Conservation (phyloP, 2,329 filamentous ascomycete genomes). For the Penicillium nordicum region DNA sequence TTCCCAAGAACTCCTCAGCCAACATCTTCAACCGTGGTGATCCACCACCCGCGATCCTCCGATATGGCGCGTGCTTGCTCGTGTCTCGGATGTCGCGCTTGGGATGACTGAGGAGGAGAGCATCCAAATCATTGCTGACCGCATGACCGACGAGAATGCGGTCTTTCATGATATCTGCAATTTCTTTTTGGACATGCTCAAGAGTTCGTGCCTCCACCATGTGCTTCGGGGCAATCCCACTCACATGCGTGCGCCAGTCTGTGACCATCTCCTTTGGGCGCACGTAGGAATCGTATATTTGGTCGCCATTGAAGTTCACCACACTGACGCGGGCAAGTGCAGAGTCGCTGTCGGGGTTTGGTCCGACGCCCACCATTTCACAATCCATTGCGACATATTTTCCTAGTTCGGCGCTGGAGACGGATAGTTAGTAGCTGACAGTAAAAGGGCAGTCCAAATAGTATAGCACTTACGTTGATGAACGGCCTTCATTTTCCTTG, state of each 20-base stretch:
- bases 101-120: constrained; percentile 74
- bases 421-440: constrained; percentile 27
- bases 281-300: constrained; percentile 93
- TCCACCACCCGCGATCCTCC: constrained; percentile 53
- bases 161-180: constrained; percentile 65
- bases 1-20: constrained; percentile 55
- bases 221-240: constrained; percentile 72
- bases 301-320: constrained; percentile 88
- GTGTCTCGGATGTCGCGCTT: constrained; percentile 80
- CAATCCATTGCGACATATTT: constrained; percentile 94
- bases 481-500: constrained; percentile 62
- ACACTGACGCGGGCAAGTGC: constrained; percentile 81
- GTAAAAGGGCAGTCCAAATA: background rate
- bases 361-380: constrained; percentile 89
- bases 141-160: constrained; percentile 81
- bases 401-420: constrained; percentile 63
- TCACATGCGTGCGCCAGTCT: constrained; percentile 85
- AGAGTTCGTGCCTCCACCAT: constrained; percentile 69
- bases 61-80: constrained; percentile 70
- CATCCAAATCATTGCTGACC: constrained; percentile 71
- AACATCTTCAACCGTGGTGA: constrained; percentile 55
- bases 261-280: constrained; percentile 72
- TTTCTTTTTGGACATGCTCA: constrained; percentile 69
- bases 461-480: constrained; percentile 39
- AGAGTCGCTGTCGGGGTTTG: constrained; percentile 62